Base-by-base conservation (phyloP, 306 rosid genomes). In the Malus asiatica region DNA sequence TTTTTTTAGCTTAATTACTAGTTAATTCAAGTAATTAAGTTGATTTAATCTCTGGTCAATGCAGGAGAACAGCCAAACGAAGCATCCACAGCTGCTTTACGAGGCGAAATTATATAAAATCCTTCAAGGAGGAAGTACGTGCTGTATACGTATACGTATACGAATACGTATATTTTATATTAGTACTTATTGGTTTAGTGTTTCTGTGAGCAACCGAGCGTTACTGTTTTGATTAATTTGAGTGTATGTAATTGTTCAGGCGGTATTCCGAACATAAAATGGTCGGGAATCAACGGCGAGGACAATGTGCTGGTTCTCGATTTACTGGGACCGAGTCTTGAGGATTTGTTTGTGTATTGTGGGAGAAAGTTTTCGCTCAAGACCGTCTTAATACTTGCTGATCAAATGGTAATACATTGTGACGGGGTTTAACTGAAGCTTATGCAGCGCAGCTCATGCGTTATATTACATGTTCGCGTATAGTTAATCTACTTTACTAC, bases 121-220 rank as follows among this genome's bases (percentile, higher is more conserved):
- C 59, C 97, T 95, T 73, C 97, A 89, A 80, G 97, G 97, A 89
- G 99, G 99, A 90, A 92, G 99, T 95, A 92, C 71, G 97, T 71
- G 55, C 11, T 76, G 18, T 52, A 33, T 58, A 18, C 20, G 38
- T 67, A 60, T 23, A 18, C 27, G 38, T 67, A 60, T 23, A 32
- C 48, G 59, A 6, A 11, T 76, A 22, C 18, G 8, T 10, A 16
- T 11, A 23, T 27, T 11, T 42, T 51, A 27, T 40, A 4, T 11
- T 60, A 5, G 8, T 15, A 1, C 29, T 6, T 23, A 27, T 19
- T 42, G 20, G 38, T 27, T 58, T 8, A 3, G 61, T 68, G 4
- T 3, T 13, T 13, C 4, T 25, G 6, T 52, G 44, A 46, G 20
- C 7, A 10, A 33, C 8, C 6, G 38, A 33, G 8, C 38, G 38